phyloP scores from a whole-genome alignment of 2,329 filamentous ascomycete species.

The Fusarium lyarnte region DNA sequence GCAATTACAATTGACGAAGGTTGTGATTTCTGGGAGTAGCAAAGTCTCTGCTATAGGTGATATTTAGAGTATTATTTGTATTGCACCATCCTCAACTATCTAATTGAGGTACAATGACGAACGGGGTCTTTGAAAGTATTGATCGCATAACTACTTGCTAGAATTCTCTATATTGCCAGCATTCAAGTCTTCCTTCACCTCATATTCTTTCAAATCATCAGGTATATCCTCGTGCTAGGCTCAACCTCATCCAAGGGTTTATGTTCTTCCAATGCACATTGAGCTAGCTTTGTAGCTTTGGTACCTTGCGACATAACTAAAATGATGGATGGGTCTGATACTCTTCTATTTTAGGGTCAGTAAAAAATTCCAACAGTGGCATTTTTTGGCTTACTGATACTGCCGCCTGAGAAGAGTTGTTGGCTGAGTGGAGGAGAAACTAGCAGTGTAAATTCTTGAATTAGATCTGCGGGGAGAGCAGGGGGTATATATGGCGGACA shows the following conservation, averaged over 20 bases:
- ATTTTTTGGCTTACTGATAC: background rate
- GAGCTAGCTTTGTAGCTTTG: background rate
- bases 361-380: too few relatives aligned
- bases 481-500: accelerated
- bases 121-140: accelerated
- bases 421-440: too few relatives aligned
- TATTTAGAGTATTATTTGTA: too few relatives aligned
- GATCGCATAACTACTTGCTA: background rate
- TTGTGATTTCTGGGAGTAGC: background rate
- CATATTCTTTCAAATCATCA: background rate
- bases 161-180: background rate
- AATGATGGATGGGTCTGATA: background rate
- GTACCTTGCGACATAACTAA: background rate
- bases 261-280: background rate
- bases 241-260: background rate
- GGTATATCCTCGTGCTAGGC: background rate
- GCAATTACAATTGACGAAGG: background rate
- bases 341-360: accelerated
- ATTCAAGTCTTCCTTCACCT: background rate
- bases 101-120: background rate
- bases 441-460: accelerated
- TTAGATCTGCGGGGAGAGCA: background rate
- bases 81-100: too few relatives aligned
- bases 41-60: too few relatives aligned
- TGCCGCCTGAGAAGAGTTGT: too few relatives aligned